Conservation (phyloP, 306 rosid species). For the Begonia fuchsioides region DNA sequence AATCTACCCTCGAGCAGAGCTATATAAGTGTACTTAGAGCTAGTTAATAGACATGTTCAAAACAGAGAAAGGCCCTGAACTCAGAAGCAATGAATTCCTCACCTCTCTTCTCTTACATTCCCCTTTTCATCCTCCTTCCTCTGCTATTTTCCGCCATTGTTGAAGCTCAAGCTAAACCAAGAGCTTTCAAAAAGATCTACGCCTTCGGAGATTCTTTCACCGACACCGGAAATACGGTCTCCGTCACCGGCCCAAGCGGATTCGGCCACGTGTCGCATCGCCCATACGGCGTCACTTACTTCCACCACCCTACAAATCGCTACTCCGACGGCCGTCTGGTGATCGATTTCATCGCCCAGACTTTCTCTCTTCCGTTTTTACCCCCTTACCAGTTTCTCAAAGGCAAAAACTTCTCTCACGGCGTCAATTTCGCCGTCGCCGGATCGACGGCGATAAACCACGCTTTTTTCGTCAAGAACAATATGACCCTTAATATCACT, state of each 20-base stretch:
- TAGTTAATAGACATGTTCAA: too few species aligned
- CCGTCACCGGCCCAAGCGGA: constrained; percentile 51
- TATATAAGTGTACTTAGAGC: too few species aligned
- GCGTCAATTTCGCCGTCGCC: constrained; percentile 84
- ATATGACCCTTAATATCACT: constrained; percentile 48
- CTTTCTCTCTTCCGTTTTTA: constrained; percentile 56
- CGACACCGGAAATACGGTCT: constrained; percentile 84
- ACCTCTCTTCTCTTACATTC: too few species aligned
- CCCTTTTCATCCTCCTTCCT: too few species aligned
- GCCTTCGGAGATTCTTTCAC: constrained; percentile 95
- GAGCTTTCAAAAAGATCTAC: constrained; percentile 41
- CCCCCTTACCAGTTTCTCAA: constrained; percentile 35
- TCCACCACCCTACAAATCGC: constrained; percentile 71
- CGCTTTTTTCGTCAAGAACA: constrained; percentile 58
- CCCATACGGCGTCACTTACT: constrained; percentile 72
- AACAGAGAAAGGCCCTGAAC: too few species aligned
- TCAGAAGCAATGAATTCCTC: too few species aligned
- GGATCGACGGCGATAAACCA: constrained; percentile 82
- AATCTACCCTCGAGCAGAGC: too few species aligned
- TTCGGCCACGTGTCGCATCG: constrained; percentile 64
- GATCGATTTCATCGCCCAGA: constrained; percentile 59
- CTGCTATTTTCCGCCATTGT: too few species aligned
- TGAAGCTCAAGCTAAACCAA: too few species aligned
- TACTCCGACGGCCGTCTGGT: constrained; percentile 89
- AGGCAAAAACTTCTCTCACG: constrained; percentile 25